Evolutionary conservation across 1,284 basidiomycete species (phyloP).

Genomic region (Somion occarium): DNA sequence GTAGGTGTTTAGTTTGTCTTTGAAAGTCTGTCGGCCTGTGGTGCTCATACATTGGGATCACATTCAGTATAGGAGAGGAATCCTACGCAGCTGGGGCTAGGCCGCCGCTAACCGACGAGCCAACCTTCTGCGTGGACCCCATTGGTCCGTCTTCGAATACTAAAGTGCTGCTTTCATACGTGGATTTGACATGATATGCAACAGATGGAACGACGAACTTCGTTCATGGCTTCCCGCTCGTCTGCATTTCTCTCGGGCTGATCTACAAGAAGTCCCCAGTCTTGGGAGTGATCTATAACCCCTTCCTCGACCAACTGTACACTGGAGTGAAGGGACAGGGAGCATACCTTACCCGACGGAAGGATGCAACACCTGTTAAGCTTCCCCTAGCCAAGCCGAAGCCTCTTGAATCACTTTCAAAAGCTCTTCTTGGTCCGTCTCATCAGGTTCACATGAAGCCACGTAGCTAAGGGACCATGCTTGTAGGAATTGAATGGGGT

Average conservation of each 20-base stretch:
- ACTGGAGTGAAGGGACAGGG: conserved; percentile 78
- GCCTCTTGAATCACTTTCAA: conserved; percentile 69
- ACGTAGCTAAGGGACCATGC: not conserved
- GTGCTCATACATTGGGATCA: no score
- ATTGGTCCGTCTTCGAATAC: conserved; percentile 46
- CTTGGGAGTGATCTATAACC: conserved; percentile 90
- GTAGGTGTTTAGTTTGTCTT: conserved; percentile 40
- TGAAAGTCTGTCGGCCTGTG: not conserved
- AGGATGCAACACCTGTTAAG: conserved; percentile 49
- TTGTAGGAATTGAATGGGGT: conserved; percentile 87
- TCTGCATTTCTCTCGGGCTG: conserved; percentile 88
- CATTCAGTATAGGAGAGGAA: conserved; percentile 84
- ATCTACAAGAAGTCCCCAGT: conserved; percentile 79
- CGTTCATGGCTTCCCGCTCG: conserved; percentile 86
- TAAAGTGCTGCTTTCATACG: not conserved
- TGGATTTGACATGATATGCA: not conserved
- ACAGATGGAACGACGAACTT: conserved; percentile 93
- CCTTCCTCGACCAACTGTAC: conserved; percentile 86
- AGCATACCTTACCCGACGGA: conserved; percentile 62
- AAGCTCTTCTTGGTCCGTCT: conserved; percentile 68
- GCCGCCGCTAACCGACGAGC: conserved; percentile 74
- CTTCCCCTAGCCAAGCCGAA: conserved; percentile 69
- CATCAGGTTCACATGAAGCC: not conserved
- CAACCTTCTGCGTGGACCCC: conserved; percentile 91
- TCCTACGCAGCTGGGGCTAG: conserved; percentile 74